Conservation (phyloP, 306 rosid genomes). For the Albizia julibrissin region DNA sequence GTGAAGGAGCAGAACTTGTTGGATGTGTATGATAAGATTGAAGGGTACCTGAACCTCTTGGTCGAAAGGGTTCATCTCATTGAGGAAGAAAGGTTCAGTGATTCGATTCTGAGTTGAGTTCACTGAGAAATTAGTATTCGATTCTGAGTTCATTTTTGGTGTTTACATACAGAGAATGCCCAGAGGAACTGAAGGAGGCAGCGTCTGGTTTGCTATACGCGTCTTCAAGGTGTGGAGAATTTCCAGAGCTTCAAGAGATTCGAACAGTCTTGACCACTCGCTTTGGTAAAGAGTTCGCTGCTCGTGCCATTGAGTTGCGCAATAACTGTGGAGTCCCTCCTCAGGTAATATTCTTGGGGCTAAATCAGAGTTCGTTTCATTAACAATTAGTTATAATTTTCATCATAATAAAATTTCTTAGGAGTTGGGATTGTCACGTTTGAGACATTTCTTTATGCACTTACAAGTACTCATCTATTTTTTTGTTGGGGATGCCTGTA, state of each 20-base stretch:
- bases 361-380: background rate
- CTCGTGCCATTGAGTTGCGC: slow-evolving; percentile 67
- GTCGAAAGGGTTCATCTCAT: slow-evolving; percentile 76
- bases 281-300: slow-evolving; percentile 78
- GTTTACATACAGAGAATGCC: slow-evolving; percentile 69
- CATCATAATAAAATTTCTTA: background rate
- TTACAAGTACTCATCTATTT: background rate
- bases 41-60: slow-evolving; percentile 67
- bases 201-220: slow-evolving; percentile 71
- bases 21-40: slow-evolving; percentile 72
- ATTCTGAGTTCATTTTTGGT: slow-evolving; percentile 2
- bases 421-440: background rate
- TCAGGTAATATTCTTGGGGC: slow-evolving; percentile 44
- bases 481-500: slow-evolving; percentile 23
- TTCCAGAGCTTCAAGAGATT: slow-evolving; percentile 90
- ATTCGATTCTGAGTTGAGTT: background rate
- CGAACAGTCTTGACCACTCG: slow-evolving; percentile 60
- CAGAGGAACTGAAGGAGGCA: slow-evolving; percentile 78
- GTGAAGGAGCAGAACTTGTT: slow-evolving; percentile 82
- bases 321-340: slow-evolving; percentile 70
- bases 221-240: slow-evolving; percentile 92
- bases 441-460: background rate
- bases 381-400: too few relatives aligned
- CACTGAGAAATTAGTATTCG: background rate
- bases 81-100: slow-evolving; percentile 72